Base-by-base conservation (phyloP, 768 basidiomycete species). In the Fomitopsis serialis region DNA sequence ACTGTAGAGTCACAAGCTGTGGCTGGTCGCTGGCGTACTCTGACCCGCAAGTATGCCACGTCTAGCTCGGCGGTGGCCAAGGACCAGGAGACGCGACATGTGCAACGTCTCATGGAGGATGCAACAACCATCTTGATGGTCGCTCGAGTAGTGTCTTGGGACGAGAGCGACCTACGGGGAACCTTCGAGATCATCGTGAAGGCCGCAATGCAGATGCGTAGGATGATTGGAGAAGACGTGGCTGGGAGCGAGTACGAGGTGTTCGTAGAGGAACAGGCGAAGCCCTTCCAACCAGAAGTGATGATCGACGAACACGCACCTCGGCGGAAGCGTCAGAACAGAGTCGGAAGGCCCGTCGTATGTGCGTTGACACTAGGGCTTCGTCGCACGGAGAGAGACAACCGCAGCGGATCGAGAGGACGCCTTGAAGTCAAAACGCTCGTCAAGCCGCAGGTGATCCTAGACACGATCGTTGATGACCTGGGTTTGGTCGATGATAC, bases 301-400 rank as follows among this genome's bases (percentile, higher is more conserved):
- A 60, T 60, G 59, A 46, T 51, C 1, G 58, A 59, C 43, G 55
- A 45, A 24, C 55, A 53, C 51, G n/a, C n/a, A 9, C 24, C 37
- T 11, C 1, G 32, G 19, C 11, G 21, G n/a, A 19, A 13, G 3
- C 6, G 23, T 10, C 13, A 40, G 15, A n/a, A n/a, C n/a, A 15
- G 37, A 19, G 15, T 7, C 21, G 15, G 24, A n/a, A 22, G 10
- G 17, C 45, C 35, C 1, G 54, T 59, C 13, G n/a, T 54, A 1
- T 52, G 55, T 45, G 40, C 50, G 1, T 49, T 48, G 2, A 40
- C 36, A 8, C 45, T 59, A 19, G 58, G 58, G n/a, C 42, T 59
- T 34, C 0, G 19, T 9, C 46, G 44, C 7, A 21, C 6, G 27
- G 43, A 35, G 13, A 19, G 24, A 4, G 12, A 11, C 1, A n/a